Evolutionary conservation across 2,329 filamentous ascomycete species (phyloP).

Genomic region (Scolecobasidium constrictum): DNA sequence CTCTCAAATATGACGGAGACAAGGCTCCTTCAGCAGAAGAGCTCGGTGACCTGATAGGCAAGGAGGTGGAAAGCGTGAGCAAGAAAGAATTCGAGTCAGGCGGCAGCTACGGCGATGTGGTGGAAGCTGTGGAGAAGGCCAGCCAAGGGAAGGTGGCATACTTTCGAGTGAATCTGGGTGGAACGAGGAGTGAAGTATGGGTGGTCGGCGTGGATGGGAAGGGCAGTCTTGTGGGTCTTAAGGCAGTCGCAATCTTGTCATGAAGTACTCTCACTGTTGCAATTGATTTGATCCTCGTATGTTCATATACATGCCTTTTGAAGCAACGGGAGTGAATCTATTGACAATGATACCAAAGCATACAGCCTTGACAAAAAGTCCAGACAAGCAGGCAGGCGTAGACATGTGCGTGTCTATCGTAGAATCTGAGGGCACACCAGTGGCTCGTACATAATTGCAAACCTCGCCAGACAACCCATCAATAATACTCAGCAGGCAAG

Average conservation of each 20-base stretch:
- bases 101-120: constrained; percentile 57
- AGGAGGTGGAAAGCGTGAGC: constrained; percentile 46
- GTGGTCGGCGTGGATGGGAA: constrained; percentile 55
- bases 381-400: no score
- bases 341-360: no score
- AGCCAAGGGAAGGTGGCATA: constrained; percentile 60
- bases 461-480: no score
- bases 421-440: no score
- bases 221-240: constrained; percentile 61
- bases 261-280: no score
- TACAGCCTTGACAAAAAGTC: no score
- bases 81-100: constrained; percentile 62
- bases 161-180: constrained; percentile 56
- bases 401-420: no score
- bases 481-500: no score
- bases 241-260: constrained; percentile 64
- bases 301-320: no score
- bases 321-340: no score
- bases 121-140: constrained; percentile 54
- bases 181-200: constrained; percentile 67
- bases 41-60: constrained; percentile 56
- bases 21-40: constrained; percentile 51
- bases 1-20: constrained; percentile 47
- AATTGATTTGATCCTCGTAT: no score
- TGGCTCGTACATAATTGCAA: no score